Percentiles rank a stretch among this genome's conserved stretches.
phyloP scores from a whole-genome alignment of 164 flowering plant species.

The Tetracentron sinense region DNA sequence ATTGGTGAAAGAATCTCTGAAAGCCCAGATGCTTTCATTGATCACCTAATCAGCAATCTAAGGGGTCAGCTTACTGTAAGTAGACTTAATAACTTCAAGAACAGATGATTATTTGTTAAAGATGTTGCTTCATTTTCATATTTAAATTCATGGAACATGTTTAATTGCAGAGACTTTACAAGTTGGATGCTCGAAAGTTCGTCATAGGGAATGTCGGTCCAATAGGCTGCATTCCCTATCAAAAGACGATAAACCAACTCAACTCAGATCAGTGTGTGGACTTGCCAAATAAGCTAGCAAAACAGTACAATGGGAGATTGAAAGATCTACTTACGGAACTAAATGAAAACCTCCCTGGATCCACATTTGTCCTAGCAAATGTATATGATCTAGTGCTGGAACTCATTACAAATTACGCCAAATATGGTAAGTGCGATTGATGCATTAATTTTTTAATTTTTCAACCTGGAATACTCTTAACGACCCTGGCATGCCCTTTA shows the following conservation, averaged over 20 bases:
- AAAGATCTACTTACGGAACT: conserved; percentile 46
- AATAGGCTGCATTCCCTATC: conserved; percentile 72
- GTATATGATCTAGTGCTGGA: conserved; percentile 68
- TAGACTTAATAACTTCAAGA: neutral
- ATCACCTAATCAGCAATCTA: conserved; percentile 47
- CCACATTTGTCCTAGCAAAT: conserved; percentile 60
- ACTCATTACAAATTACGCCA: conserved; percentile 49
- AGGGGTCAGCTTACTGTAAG: conserved; percentile 51
- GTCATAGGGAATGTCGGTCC: conserved; percentile 66
- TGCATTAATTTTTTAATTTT: no score
- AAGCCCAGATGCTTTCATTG: conserved; percentile 54
- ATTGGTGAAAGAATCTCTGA: no score
- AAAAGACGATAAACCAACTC: conserved; percentile 59
- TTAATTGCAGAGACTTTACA: conserved; percentile 51
- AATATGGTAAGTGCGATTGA: conserved; percentile 37
- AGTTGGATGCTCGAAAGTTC: conserved; percentile 62
- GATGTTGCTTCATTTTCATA: neutral
- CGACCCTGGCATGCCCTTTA: no score
- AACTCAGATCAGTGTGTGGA: conserved; percentile 50
- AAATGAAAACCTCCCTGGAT: conserved; percentile 46
- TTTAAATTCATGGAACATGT: neutral
- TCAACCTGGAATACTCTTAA: no score
- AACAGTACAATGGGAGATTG: conserved; percentile 45
- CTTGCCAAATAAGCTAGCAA: conserved; percentile 56
- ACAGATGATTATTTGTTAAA: neutral